Evolutionary conservation across 2,329 filamentous ascomycete species (phyloP).

Genomic region (Alternaria ventricosa): DNA sequence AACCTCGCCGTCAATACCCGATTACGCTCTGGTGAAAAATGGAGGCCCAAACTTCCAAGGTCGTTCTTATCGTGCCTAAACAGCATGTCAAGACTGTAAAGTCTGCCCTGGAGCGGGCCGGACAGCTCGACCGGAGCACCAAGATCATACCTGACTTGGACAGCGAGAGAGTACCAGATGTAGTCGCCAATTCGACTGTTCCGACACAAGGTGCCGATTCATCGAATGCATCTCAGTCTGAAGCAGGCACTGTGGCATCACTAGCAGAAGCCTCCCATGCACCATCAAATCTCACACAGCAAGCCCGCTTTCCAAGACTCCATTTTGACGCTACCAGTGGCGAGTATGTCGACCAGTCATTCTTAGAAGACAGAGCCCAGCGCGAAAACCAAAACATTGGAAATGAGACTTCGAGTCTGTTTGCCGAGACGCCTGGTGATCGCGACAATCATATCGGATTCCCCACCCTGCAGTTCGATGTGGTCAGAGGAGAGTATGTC

Average conservation of each 20-base stretch:
- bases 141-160: conserved; percentile 35
- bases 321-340: background rate
- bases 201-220: background rate
- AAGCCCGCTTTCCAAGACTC: background rate
- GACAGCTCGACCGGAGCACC: conserved; percentile 32
- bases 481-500: background rate
- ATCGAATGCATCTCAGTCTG: too few species aligned
- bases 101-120: conserved; percentile 40
- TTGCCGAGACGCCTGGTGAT: background rate
- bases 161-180: rapidly evolving
- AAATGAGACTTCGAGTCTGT: too few species aligned
- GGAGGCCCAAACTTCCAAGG: background rate
- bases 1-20: background rate
- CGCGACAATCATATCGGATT: background rate
- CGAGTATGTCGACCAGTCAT: background rate
- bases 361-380: background rate
- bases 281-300: background rate
- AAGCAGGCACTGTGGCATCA: background rate
- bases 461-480: conserved; percentile 2
- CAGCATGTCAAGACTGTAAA: conserved; percentile 50
- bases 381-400: background rate
- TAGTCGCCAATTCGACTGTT: rapidly evolving
- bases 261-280: background rate
- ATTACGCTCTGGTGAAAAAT: too few species aligned
- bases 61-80: conserved; percentile 38